These are phyloP conservation scores for Atkinsonella texensis DNA, from an alignment of 2,329 filamentous ascomycete genomes.

Conservation along the genomic window DNA sequence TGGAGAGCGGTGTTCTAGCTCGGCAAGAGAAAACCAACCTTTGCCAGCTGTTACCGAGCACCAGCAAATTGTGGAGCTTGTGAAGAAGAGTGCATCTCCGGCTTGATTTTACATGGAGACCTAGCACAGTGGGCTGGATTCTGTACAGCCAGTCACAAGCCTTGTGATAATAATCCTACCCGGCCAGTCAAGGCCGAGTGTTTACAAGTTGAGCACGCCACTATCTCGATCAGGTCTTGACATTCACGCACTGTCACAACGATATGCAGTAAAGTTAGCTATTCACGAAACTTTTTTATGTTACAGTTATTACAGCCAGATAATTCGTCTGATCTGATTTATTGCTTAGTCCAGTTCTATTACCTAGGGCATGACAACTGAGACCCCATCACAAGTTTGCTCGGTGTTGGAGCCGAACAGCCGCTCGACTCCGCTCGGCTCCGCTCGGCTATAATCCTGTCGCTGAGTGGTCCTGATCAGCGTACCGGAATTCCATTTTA, in stretches of 20 bases:
- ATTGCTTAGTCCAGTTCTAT: too few relatives aligned
- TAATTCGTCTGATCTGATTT: too few relatives aligned
- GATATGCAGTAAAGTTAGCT: too few relatives aligned
- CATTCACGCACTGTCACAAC: background rate
- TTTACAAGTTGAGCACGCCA: background rate
- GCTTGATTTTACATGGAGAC: background rate
- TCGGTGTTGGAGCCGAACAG: background rate
- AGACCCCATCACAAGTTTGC: background rate
- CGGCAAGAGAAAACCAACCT: conserved; percentile 6
- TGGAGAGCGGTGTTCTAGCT: conserved; percentile 17
- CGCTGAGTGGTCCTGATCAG: background rate
- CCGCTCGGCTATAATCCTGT: background rate
- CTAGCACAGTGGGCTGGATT: background rate
- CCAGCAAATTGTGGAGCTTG: conserved; percentile 6
- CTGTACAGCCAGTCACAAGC: conserved; percentile 13
- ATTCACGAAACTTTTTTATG: too few relatives aligned
- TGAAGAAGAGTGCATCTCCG: background rate
- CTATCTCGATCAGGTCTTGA: conserved; percentile 7
- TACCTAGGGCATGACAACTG: background rate
- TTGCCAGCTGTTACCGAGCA: conserved; percentile 11
- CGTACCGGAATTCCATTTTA: too few relatives aligned
- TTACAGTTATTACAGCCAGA: too few relatives aligned
- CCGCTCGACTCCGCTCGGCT: background rate
- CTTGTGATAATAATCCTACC: conserved; percentile 14
- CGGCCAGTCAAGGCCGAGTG: background rate